Conservation (phyloP, 176 grass and related monocot genomes). For the Oryza glumipatula region DNA sequence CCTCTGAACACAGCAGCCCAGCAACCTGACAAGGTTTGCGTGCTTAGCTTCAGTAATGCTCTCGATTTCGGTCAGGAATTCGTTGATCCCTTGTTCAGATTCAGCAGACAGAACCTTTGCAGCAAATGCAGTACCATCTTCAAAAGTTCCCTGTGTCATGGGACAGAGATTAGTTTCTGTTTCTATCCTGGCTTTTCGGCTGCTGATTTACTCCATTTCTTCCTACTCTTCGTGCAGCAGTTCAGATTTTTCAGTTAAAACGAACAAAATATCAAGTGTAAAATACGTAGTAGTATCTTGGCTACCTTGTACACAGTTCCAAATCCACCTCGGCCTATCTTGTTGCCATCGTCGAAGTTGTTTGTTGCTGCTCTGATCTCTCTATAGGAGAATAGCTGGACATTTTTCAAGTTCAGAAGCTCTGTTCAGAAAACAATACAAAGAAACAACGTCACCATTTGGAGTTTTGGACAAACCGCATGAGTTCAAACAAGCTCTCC, state of each 20-base stretch:
- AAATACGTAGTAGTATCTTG: background rate
- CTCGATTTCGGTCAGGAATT: slow-evolving; percentile 67
- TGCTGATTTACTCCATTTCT: background rate
- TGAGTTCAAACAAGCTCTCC: background rate
- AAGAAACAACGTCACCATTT: slow-evolving; percentile 4
- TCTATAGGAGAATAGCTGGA: slow-evolving; percentile 40
- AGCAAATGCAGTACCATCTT: slow-evolving; percentile 50
- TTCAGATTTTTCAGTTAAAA: background rate
- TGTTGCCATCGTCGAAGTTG: slow-evolving; percentile 46
- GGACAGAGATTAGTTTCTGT: background rate
- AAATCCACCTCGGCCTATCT: slow-evolving; percentile 53
- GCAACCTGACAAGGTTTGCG: slow-evolving; percentile 52
- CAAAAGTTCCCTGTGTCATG: slow-evolving; percentile 43
- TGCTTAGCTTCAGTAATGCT: slow-evolving; percentile 53
- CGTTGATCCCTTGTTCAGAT: slow-evolving; percentile 60
- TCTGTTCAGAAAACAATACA: slow-evolving; percentile 16
- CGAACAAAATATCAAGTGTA: background rate
- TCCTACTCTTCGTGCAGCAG: background rate
- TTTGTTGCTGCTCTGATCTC: slow-evolving; percentile 50
- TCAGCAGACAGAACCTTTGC: slow-evolving; percentile 53
- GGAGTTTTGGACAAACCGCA: no score
- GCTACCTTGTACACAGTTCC: slow-evolving; percentile 57
- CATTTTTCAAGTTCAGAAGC: slow-evolving; percentile 20
- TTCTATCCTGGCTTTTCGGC: background rate
- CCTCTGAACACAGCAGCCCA: slow-evolving; percentile 57